Percentiles rank a stretch among this genome's conserved stretches.
These are phyloP conservation scores for Mortierella alpina DNA, from an alignment of 192 early-diverging fungal genomes.

Conservation along the genomic window DNA sequence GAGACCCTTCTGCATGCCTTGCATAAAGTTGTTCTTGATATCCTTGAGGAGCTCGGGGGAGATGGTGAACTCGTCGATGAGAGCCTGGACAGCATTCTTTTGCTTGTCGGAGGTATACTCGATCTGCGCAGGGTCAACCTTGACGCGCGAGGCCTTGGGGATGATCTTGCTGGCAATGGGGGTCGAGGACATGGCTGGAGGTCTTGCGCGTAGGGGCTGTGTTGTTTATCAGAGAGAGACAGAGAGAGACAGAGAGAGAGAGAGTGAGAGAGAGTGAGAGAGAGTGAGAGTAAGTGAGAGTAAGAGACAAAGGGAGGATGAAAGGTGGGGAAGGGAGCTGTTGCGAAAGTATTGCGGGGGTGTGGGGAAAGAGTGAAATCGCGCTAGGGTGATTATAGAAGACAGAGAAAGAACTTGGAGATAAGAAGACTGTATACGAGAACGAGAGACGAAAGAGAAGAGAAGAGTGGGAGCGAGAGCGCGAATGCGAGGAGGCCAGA, in stretches of 20 bases:
- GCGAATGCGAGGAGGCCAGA: background rate
- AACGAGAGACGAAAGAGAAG: too few relatives aligned
- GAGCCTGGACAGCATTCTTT: constrained; percentile 58
- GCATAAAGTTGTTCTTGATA: constrained; percentile 69
- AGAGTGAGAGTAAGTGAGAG: constrained; percentile 1
- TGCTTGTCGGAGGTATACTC: constrained; percentile 62
- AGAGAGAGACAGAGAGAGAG: constrained; percentile 5
- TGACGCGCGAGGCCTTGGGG: constrained; percentile 56
- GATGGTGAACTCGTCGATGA: constrained; percentile 66
- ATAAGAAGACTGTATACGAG: too few relatives aligned
- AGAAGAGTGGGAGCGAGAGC: background rate
- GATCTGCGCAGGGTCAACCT: constrained; percentile 44
- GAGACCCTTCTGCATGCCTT: constrained; percentile 75
- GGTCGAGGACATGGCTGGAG: constrained; percentile 31
- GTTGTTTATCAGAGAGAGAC: background rate
- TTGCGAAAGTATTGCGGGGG: too few relatives aligned
- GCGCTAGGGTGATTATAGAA: too few relatives aligned
- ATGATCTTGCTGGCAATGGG: constrained; percentile 49
- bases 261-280: constrained; percentile 2
- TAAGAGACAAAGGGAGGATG: constrained; percentile 1
- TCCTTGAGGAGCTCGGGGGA: constrained; percentile 63
- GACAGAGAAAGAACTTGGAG: too few relatives aligned
- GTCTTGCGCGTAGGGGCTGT: background rate
- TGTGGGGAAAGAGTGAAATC: too few relatives aligned
- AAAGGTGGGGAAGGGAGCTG: background rate